These are phyloP conservation scores for Hordeum vulgare DNA, from an alignment of 176 grass and related monocot species.

Conservation along the genomic window MorexV3_pseudomolecules_assembly NC_058519.1:23605993-23606492, in stretches of 20 bases:
- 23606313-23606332: not conserved
- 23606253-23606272: not conserved
- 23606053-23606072: not conserved
- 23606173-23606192: not conserved
- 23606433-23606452: too few relatives aligned
- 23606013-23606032: not conserved
- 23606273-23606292: not conserved
- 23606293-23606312: not conserved
- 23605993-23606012: not conserved
- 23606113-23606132: not conserved
- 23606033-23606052: not conserved
- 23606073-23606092: not conserved
- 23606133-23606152: not conserved
- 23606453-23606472: too few relatives aligned
- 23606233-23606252: conserved; percentile 21
- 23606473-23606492: too few relatives aligned
- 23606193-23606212: not conserved
- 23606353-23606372: too few relatives aligned
- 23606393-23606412: too few relatives aligned
- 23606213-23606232: conserved; percentile 9
- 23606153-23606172: not conserved
- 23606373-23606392: too few relatives aligned
- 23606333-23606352: too few relatives aligned
- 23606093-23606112: not conserved
- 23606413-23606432: too few relatives aligned